Evolutionary conservation across 805 yeast species (phyloP).

Genomic region (Saturnispora serradocipensis): DNA sequence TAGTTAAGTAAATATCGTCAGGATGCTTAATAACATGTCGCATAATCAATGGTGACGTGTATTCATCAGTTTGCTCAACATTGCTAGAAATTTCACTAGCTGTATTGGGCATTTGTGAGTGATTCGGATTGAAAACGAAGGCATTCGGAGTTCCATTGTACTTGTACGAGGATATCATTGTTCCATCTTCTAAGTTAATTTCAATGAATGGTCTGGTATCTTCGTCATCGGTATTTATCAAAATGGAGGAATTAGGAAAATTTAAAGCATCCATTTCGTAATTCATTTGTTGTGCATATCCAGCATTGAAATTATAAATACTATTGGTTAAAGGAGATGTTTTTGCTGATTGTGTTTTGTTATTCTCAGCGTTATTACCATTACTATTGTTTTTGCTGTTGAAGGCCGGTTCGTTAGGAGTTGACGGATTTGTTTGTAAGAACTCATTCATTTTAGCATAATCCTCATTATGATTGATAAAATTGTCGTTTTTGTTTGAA

Average conservation of each 20-base stretch:
- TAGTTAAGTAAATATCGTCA: constrained; percentile 39
- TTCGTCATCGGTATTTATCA: constrained; percentile 15
- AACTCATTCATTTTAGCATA: constrained; percentile 1
- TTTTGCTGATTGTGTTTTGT: neutral
- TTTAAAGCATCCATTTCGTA: constrained; percentile 6
- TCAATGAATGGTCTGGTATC: constrained; percentile 24
- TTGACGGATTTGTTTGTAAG: constrained; percentile 25
- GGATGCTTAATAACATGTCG: constrained; percentile 47
- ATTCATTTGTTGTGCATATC: constrained; percentile 8
- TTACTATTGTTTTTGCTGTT: neutral
- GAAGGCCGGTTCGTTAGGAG: constrained; percentile 17
- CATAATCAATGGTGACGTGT: constrained; percentile 48
- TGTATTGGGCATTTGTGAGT: constrained; percentile 43
- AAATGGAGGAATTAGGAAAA: neutral
- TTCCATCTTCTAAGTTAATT: constrained; percentile 20
- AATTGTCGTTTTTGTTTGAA: neutral
- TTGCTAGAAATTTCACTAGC: constrained; percentile 34
- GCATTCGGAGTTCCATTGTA: constrained; percentile 31
- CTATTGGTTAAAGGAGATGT: neutral
- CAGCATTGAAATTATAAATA: constrained; percentile 1
- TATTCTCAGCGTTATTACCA: too few species aligned
- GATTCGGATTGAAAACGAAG: constrained; percentile 41
- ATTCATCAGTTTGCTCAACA: constrained; percentile 32
- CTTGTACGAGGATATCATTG: constrained; percentile 27
- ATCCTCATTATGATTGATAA: constrained; percentile 22